phyloP scores from a whole-genome alignment of 192 early-diverging fungal genomes.

The Entrophospora sp. region DNA sequence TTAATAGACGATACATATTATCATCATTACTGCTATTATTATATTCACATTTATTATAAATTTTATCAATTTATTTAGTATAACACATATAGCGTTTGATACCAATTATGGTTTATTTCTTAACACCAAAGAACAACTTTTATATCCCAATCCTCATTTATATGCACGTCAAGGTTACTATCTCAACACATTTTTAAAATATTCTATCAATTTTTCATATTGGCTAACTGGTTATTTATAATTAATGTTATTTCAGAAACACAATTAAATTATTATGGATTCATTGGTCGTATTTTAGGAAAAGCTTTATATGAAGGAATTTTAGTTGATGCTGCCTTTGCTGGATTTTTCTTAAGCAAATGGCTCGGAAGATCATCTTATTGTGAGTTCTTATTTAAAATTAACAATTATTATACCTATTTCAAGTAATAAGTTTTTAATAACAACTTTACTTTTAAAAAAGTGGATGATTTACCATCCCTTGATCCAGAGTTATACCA shows the following conservation, averaged over 20 bases:
- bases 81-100: slow-evolving; percentile 69
- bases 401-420: no score
- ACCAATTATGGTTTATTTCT: slow-evolving; percentile 59
- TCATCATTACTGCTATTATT: neutral
- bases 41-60: neutral
- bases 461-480: slow-evolving; percentile 71
- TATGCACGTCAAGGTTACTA: slow-evolving; percentile 37
- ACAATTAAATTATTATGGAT: slow-evolving; percentile 57
- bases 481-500: slow-evolving; percentile 73
- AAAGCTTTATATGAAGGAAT: slow-evolving; percentile 86
- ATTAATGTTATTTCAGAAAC: slow-evolving; percentile 25
- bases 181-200: no score
- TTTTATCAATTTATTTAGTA: slow-evolving; percentile 25
- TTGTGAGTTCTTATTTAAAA: slow-evolving; percentile 39
- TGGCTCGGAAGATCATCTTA: slow-evolving; percentile 61
- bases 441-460: no score
- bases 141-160: slow-evolving; percentile 65
- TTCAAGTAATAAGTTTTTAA: no score
- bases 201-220: no score
- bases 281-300: slow-evolving; percentile 73
- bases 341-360: slow-evolving; percentile 72
- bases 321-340: slow-evolving; percentile 72
- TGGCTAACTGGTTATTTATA: no score
- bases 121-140: slow-evolving; percentile 51
- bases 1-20: neutral